Evolutionary conservation across 805 yeast genomes (phyloP).

Genomic region (Candida fluviatilis): DNA sequence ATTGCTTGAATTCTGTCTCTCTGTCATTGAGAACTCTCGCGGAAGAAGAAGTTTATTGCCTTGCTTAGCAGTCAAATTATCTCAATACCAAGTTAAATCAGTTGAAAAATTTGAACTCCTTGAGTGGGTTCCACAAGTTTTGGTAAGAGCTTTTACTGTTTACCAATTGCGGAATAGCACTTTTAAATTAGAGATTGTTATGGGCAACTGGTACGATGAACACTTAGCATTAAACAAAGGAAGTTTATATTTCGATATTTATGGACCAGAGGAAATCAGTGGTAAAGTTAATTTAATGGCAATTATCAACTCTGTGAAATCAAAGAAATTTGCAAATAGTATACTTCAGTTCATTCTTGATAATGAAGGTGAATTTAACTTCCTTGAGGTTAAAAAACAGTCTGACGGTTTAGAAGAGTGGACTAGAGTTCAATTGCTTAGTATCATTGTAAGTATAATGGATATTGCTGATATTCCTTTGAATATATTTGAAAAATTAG

Average conservation of each 20-base stretch:
- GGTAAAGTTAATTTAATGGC: slow-evolving; percentile 49
- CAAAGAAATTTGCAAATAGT: slow-evolving; percentile 21
- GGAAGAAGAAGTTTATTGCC: slow-evolving; percentile 73
- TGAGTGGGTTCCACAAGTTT: slow-evolving; percentile 48
- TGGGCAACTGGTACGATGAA: slow-evolving; percentile 51
- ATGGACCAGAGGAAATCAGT: slow-evolving; percentile 57
- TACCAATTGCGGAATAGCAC: slow-evolving; percentile 53
- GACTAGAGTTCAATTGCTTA: slow-evolving; percentile 53
- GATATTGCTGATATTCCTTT: slow-evolving; percentile 18
- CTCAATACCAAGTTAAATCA: slow-evolving; percentile 36
- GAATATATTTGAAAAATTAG: slow-evolving; percentile 28
- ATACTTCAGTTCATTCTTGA: slow-evolving; percentile 35
- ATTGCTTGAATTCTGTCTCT: slow-evolving; percentile 32
- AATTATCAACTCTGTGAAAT: slow-evolving; percentile 33
- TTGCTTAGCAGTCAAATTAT: slow-evolving; percentile 43
- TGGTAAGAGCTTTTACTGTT: slow-evolving; percentile 43
- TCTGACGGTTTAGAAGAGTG: slow-evolving; percentile 71
- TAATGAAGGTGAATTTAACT: slow-evolving; percentile 33
- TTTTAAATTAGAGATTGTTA: slow-evolving; percentile 55
- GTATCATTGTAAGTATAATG: slow-evolving; percentile 37
- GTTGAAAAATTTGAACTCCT: slow-evolving; percentile 33
- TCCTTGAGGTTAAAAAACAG: slow-evolving; percentile 48
- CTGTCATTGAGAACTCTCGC: slow-evolving; percentile 45
- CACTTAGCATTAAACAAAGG: slow-evolving; percentile 24
- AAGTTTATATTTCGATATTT: slow-evolving; percentile 38